These are phyloP conservation scores for Papiliotrema nemorosa DNA, from an alignment of 1,284 basidiomycete species.

Conservation along the genomic window DNA sequence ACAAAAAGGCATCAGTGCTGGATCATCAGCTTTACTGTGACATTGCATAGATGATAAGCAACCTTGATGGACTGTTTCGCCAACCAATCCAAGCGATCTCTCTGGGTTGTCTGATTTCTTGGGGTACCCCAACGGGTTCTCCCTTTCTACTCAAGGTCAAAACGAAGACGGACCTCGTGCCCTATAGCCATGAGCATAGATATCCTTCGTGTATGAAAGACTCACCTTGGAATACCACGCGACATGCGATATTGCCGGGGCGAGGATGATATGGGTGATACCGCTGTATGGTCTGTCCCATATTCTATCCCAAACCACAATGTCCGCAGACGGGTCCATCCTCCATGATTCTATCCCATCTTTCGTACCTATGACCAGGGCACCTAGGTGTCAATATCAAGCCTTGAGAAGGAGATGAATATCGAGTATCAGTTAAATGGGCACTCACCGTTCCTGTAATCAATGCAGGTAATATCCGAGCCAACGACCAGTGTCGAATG, in stretches of 20 bases:
- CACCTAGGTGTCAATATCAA: conserved; percentile 15
- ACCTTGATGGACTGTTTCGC: too few species aligned
- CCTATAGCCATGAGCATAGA: conserved; percentile 7
- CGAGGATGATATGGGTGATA: conserved; percentile 14
- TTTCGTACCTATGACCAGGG: conserved; percentile 28
- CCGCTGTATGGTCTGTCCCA: conserved; percentile 25
- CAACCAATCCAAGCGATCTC: conserved; percentile 42
- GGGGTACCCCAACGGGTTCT: conserved; percentile 21
- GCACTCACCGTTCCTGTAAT: conserved; percentile 29
- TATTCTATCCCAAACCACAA: conserved; percentile 43
- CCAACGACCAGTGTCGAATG: conserved; percentile 37
- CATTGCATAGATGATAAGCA: too few species aligned
- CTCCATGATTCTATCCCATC: conserved; percentile 40
- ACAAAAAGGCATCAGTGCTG: conserved; percentile 40
- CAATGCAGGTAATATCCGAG: conserved; percentile 24
- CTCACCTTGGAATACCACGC: conserved; percentile 32
- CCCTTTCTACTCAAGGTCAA: conserved; percentile 24
- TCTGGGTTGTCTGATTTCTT: conserved; percentile 41
- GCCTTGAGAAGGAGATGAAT: background rate
- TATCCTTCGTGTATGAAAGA: background rate
- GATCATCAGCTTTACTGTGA: conserved; percentile 8
- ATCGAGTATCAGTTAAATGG: background rate
- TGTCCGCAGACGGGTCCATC: conserved; percentile 24
- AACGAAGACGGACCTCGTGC: conserved; percentile 20
- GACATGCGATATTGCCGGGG: conserved; percentile 26